Evolutionary conservation across 306 rosid species (phyloP).

Genomic region (Carpinus viminea): DNA sequence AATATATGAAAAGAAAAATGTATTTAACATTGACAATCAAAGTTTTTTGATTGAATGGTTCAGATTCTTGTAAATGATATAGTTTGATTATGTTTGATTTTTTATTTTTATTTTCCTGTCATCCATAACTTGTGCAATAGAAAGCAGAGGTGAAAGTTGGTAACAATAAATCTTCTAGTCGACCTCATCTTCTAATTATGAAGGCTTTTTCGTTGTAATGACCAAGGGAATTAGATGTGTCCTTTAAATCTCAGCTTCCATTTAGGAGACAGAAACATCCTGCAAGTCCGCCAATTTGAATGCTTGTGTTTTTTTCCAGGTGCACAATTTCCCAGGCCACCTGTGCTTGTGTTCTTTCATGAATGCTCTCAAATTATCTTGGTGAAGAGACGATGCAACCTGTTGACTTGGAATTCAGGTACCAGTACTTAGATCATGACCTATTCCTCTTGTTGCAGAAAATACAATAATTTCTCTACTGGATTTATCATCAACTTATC

Average conservation of each 20-base stretch:
- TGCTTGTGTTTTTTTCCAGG: too few species aligned
- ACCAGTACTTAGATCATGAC: background rate
- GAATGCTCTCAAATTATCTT: background rate
- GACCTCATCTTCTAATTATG: too few species aligned
- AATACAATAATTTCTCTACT: background rate
- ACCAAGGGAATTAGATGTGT: too few species aligned
- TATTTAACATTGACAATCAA: constrained; percentile 41
- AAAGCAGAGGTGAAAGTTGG: too few species aligned
- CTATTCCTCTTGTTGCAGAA: background rate
- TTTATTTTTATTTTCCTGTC: background rate
- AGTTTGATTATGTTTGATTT: background rate
- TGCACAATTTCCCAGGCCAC: too few species aligned
- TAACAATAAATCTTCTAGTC: too few species aligned
- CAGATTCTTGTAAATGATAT: constrained; percentile 20
- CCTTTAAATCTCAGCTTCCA: too few species aligned
- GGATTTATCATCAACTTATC: background rate
- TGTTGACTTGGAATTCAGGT: background rate
- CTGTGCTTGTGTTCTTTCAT: background rate
- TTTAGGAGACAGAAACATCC: too few species aligned
- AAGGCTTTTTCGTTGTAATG: too few species aligned
- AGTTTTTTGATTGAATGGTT: constrained; percentile 43
- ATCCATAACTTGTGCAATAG: background rate
- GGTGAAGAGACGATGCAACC: too few species aligned
- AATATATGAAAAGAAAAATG: constrained; percentile 57
- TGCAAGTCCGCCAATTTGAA: too few species aligned